Conservation (phyloP, 257 asterid species). For the Penstemon davidsonii region DNA sequence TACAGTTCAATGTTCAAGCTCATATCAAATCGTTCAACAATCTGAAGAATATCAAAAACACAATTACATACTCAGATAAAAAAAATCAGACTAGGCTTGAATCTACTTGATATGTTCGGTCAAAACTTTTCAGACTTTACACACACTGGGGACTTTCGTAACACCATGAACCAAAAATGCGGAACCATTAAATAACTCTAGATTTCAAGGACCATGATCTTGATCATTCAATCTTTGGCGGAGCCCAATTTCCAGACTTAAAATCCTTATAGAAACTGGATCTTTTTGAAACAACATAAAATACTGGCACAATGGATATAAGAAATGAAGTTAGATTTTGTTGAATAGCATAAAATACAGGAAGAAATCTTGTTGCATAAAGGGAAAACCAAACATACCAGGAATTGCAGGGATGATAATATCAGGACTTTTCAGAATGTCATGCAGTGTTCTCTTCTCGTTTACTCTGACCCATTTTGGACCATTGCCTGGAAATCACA, state of each 20-base stretch:
- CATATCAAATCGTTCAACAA: too few species aligned
- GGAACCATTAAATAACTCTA: constrained; percentile 2
- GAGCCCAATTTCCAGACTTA: constrained; percentile 79
- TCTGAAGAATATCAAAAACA: too few species aligned
- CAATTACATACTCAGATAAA: too few species aligned
- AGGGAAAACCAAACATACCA: constrained; percentile 45
- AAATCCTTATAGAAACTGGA: constrained; percentile 71
- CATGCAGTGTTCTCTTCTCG: constrained; percentile 70
- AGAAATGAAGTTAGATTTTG: constrained; percentile 20
- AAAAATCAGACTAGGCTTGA: too few species aligned
- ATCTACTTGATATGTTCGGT: too few species aligned
- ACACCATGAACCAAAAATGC: not conserved
- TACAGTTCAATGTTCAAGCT: too few species aligned
- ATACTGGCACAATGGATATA: constrained; percentile 45
- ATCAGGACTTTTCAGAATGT: constrained; percentile 61
- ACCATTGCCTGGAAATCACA: constrained; percentile 38
- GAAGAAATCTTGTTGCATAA: not conserved
- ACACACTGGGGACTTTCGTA: too few species aligned
- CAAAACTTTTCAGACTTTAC: not conserved
- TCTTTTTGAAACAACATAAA: constrained; percentile 63
- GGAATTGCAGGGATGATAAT: constrained; percentile 75
- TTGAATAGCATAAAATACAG: constrained; percentile 1
- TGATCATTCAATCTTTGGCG: constrained; percentile 45
- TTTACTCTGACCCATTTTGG: constrained; percentile 67
- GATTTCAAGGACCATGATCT: constrained; percentile 12